Base-by-base conservation (phyloP, 2,329 filamentous ascomycete species). In the Magnaporthiopsis rhizophila region DNA sequence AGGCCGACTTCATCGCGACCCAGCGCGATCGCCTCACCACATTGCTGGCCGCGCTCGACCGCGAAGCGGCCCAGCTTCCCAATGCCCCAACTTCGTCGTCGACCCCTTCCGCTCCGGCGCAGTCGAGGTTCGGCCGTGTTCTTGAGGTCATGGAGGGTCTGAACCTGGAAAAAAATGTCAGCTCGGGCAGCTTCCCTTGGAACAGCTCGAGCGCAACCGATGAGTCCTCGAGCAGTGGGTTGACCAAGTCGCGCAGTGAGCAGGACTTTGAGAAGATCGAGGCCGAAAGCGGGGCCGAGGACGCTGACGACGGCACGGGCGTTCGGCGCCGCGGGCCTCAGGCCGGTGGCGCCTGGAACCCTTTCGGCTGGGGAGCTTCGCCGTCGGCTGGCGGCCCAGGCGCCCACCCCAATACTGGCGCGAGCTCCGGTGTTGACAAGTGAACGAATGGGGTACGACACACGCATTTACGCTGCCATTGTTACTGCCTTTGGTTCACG, bases 191-290 rank as follows among this genome's bases (percentile, higher is more conserved):
- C 15, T 64, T 53, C 38, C 63, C 65, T 24, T 63, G 61, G 32
- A 53, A 53, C 3, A n/a, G 7, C 12, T 21, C 45, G 4, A 21
- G 18, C 45, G 45, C 45, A 53, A 62, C 64, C 3, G 73, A 74
- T 13, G 61, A 30, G 21, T 69, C 71, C 26, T 76, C 76, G 70
- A 83, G 82, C 66, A 89, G 86, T 69, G 86, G 80, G 3, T 77
- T 96, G 70, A 89, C 86, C 70, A 94, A 94, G 78, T 94, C 90
- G 72, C 87, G 87, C 68, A 96, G 91, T 74, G 92, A 97, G 73
- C 86, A 85, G 26, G 94, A 96, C 70, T 97, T 97, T 72, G 92
- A 96, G 72, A 90, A 91, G 74, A 91, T 76, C 69, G 90, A 95
- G 67, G 86, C 88, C 45, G 89, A 93, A 72, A 89, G 87, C 71